A percentile compares a stretch with the other conserved stretches of the same genome.
Conservation (phyloP, 2,329 filamentous ascomycete species). For the Zasmidium citrigriseum region DNA sequence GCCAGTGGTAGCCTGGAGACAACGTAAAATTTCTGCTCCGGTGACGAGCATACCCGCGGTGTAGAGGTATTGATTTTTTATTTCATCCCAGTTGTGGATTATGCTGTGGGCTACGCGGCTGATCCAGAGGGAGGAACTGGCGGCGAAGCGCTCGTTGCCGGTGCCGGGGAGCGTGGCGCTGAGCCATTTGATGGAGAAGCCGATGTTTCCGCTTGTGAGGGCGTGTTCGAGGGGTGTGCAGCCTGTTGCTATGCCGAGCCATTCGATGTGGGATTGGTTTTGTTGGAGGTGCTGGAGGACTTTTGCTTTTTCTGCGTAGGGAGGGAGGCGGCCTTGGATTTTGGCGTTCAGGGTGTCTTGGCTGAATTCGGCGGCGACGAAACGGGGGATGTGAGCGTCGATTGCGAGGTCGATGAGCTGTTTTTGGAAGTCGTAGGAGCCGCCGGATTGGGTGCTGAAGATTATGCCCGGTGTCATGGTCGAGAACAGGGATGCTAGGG, state of each 20-base stretch:
- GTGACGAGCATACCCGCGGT: conserved; percentile 35
- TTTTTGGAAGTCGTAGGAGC: conserved; percentile 29
- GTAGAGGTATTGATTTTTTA: conserved; percentile 41
- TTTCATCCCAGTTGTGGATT: conserved; percentile 34
- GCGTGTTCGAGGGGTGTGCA: conserved; percentile 33
- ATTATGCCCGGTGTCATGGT: conserved; percentile 26
- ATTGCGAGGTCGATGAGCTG: conserved; percentile 27
- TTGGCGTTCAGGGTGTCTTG: conserved; percentile 33
- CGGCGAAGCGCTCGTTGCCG: conserved; percentile 39
- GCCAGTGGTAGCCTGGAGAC: conserved; percentile 31
- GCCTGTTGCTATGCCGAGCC: conserved; percentile 39
- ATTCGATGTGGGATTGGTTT: conserved; percentile 29
- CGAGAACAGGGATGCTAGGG: conserved; percentile 30
- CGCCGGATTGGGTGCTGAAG: conserved; percentile 29
- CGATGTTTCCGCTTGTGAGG: conserved; percentile 37
- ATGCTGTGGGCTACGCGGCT: conserved; percentile 32
- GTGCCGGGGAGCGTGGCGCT: conserved; percentile 40
- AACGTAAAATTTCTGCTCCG: conserved; percentile 35
- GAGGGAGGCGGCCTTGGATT: conserved; percentile 35
- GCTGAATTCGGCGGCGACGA: conserved; percentile 30
- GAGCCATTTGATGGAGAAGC: conserved; percentile 43
- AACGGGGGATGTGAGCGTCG: conserved; percentile 17
- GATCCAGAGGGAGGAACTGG: conserved; percentile 36
- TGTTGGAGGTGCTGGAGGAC: conserved; percentile 34
- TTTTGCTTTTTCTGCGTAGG: conserved; percentile 31